Conservation (phyloP, 2,329 filamentous ascomycete genomes). For the Coniochaeta hoffmannii region DNA sequence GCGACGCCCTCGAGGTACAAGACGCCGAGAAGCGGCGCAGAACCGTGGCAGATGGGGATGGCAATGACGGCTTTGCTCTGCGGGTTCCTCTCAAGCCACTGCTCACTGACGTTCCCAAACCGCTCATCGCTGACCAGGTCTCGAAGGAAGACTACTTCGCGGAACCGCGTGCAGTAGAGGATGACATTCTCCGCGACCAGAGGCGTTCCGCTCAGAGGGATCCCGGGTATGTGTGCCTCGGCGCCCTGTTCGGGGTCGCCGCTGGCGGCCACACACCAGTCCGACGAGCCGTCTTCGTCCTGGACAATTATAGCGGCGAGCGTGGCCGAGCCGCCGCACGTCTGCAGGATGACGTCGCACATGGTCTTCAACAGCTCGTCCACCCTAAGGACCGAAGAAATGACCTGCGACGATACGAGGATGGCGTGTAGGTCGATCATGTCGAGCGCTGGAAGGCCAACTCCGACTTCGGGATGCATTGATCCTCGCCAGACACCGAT, state of each 20-base stretch:
- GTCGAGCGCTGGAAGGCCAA: constrained; percentile 65
- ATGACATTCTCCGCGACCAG: constrained; percentile 71
- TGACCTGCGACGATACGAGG: constrained; percentile 69
- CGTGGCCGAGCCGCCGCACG: constrained; percentile 63
- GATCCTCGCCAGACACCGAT: constrained; percentile 58
- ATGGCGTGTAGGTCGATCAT: constrained; percentile 79
- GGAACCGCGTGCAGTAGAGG: constrained; percentile 68
- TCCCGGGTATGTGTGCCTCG: constrained; percentile 56
- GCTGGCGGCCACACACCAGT: constrained; percentile 68
- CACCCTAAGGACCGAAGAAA: constrained; percentile 70
- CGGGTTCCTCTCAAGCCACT: constrained; percentile 62
- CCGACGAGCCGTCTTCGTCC: constrained; percentile 54
- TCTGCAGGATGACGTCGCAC: constrained; percentile 74
- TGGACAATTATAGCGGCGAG: constrained; percentile 63
- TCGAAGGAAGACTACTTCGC: constrained; percentile 66
- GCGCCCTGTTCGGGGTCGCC: constrained; percentile 64
- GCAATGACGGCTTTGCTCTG: constrained; percentile 68
- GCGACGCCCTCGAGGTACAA: constrained; percentile 70
- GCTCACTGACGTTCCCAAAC: constrained; percentile 66
- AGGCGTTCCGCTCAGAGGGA: constrained; percentile 57
- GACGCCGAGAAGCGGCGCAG: constrained; percentile 62
- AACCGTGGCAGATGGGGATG: constrained; percentile 70
- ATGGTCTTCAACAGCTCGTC: constrained; percentile 72
- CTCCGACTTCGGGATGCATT: constrained; percentile 50
- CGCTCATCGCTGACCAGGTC: constrained; percentile 69